Evolutionary conservation across 345 rosid species (phyloP), one percentile per base, ranked within the genome.

Genomic region (Tarenaya hassleriana): DNA sequence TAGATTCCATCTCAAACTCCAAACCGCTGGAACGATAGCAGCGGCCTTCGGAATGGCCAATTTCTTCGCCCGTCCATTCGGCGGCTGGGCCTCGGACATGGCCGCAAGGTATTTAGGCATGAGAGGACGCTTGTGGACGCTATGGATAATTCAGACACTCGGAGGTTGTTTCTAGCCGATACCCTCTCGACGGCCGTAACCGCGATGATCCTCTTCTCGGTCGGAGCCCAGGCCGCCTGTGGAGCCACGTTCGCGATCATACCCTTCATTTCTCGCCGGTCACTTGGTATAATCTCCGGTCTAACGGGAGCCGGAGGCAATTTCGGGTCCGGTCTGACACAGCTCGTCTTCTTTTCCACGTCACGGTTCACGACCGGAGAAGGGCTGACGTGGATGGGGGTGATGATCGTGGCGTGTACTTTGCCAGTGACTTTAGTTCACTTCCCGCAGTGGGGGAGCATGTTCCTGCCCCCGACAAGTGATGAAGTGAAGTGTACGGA

Each of bases 31-130:
- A 48, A 50, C 74, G 7, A 68, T 90, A 32, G 95, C 94, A 0
- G 95, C 97, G 6, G 52, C 75, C 7, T 86, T 90, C 24, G 97
- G 95, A 7, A 86, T 86, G 94, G 90, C 94, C 11, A 83, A 83
- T 57, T 5, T 86, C 11, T 38, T 78, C 4, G 86, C 97, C 7
- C 86, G 95, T 13, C 95, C 95, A 0, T 81, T 86, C 0, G 97
- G 95, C 0, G 90, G 94, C 12, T 79, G 38, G 5, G 70, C 86
- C 8, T 86, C 97, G 0, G 97, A 86, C 58, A 8, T 17, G 5
- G 77, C 90, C 10, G 94, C 75, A 1, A 37, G 72, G 12, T 46
- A 73, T 33, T 90, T 81, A 7, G 97, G 94, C 31, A 86, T 90
- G 95, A 75, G 94, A 7, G 95, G 95, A 0, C 68, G 97, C 31